A percentile compares a stretch with the other conserved stretches of the same genome.
Conservation (phyloP, 805 yeast genomes). For the Ogataea zsoltii region DNA sequence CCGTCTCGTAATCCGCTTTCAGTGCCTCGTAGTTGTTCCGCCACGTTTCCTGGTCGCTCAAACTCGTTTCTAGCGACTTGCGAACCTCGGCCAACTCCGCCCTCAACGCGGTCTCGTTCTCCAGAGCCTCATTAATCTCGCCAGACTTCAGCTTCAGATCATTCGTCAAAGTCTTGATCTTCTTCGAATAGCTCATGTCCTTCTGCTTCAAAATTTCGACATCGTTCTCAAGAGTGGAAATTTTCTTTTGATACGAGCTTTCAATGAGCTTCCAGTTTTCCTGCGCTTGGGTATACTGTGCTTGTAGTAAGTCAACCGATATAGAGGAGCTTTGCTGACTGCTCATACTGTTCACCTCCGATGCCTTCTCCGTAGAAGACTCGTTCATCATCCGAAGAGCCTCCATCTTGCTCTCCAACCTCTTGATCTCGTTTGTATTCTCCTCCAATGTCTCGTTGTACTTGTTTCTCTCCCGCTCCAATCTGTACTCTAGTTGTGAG, state of each 20-base stretch:
- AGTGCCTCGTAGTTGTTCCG: conserved; percentile 32
- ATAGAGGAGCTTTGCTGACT: conserved; percentile 11
- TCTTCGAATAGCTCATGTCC: conserved; percentile 31
- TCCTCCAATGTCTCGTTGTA: conserved; percentile 32
- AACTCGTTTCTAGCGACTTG: conserved; percentile 17
- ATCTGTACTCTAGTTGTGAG: conserved; percentile 31
- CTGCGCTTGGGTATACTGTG: conserved; percentile 72
- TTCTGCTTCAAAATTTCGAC: conserved; percentile 38
- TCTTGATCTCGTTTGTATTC: conserved; percentile 46
- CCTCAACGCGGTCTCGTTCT: conserved; percentile 23
- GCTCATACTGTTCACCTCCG: conserved; percentile 1
- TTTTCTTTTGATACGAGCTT: conserved; percentile 53
- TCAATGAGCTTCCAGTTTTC: conserved; percentile 86
- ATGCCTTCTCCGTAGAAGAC: conserved; percentile 22
- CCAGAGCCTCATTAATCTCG: conserved; percentile 29
- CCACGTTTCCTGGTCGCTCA: conserved; percentile 18
- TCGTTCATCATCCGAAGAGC: conserved; percentile 64
- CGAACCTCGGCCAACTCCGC: conserved; percentile 21
- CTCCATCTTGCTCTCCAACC: conserved; percentile 73
- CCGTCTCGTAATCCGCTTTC: conserved; percentile 30
- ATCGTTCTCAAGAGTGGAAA: conserved; percentile 46
- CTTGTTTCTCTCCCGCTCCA: conserved; percentile 31
- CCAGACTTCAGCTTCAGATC: conserved; percentile 38
- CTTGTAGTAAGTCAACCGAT: conserved; percentile 51
- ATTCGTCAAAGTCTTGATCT: conserved; percentile 31